A percentile compares a stretch with the other conserved stretches of the same genome.
Conservation (phyloP, 2,329 filamentous ascomycete species). For the Madurella fahalii region DNA sequence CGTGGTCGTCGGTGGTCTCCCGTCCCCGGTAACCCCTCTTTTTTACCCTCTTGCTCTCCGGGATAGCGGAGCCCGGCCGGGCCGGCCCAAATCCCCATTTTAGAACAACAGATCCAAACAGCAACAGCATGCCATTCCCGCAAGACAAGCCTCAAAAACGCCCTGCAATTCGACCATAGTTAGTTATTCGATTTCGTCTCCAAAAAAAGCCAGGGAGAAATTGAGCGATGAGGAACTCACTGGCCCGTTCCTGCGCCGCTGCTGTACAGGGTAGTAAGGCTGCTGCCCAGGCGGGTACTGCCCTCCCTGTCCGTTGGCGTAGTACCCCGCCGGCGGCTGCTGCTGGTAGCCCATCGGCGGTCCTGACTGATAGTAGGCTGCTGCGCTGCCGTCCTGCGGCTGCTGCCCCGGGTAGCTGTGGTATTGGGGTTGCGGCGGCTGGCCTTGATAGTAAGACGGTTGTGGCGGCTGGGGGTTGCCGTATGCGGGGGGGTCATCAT, state of each 20-base stretch:
- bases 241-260: conserved; percentile 26
- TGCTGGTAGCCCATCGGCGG: conserved; percentile 38
- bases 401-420: conserved; percentile 24
- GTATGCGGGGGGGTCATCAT: conserved; percentile 50
- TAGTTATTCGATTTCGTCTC: not conserved
- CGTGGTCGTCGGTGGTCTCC: too few species aligned
- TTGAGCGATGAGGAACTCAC: conserved; percentile 24
- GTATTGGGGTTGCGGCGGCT: conserved; percentile 28
- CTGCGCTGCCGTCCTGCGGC: conserved; percentile 7
- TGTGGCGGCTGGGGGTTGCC: conserved; percentile 38
- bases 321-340: conserved; percentile 32
- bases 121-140: conserved; percentile 54
- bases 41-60: too few species aligned
- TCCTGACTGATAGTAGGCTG: conserved; percentile 28
- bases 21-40: too few species aligned
- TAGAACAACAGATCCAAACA: conserved; percentile 56
- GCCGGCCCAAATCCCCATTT: not conserved
- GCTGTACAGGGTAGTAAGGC: conserved; percentile 29
- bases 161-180: conserved; percentile 22
- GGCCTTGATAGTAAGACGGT: conserved; percentile 39
- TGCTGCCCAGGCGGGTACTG: conserved; percentile 33
- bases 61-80: too few species aligned
- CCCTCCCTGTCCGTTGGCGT: conserved; percentile 33
- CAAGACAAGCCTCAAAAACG: conserved; percentile 45
- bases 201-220: not conserved